Percentiles rank a stretch among this genome's conserved stretches.
phyloP scores from a whole-genome alignment of 176 grass and related monocot genomes.

The Typha latifolia region DNA sequence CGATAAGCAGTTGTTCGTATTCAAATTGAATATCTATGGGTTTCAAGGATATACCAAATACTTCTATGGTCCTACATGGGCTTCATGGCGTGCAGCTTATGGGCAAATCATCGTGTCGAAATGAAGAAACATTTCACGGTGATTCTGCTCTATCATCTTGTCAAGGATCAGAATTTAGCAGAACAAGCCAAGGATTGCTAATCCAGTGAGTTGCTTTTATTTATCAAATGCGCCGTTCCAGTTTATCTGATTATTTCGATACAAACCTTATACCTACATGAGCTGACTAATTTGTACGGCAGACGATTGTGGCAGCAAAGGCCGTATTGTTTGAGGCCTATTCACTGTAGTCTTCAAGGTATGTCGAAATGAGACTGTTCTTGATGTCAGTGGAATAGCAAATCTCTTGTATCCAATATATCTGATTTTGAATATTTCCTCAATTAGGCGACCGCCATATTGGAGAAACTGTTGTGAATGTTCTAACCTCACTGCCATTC shows the following conservation, averaged over 20 bases:
- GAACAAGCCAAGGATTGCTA: slow-evolving; percentile 38
- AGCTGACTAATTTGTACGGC: slow-evolving; percentile 6
- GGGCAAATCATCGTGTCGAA: slow-evolving; percentile 24
- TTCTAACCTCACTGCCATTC: slow-evolving; percentile 84
- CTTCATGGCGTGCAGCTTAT: slow-evolving; percentile 46
- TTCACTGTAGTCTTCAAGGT: slow-evolving; percentile 79
- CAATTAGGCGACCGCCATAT: slow-evolving; percentile 66
- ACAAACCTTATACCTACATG: neutral
- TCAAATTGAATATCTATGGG: slow-evolving; percentile 28
- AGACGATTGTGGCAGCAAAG: slow-evolving; percentile 73
- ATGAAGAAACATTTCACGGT: slow-evolving; percentile 16
- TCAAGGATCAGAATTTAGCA: slow-evolving; percentile 15
- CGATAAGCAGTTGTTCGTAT: too few species aligned
- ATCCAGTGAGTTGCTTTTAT: slow-evolving; percentile 29
- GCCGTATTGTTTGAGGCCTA: slow-evolving; percentile 65
- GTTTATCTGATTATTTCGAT: neutral
- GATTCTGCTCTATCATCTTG: slow-evolving; percentile 21
- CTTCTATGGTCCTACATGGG: slow-evolving; percentile 30
- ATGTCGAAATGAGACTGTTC: slow-evolving; percentile 6
- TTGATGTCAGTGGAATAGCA: neutral
- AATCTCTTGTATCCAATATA: slow-evolving; percentile 2
- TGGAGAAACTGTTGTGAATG: slow-evolving; percentile 76
- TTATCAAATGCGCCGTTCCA: neutral
- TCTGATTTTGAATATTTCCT: slow-evolving; percentile 10
- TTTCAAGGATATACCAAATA: slow-evolving; percentile 20